Percentiles rank a stretch among this genome's conserved stretches.
Conservation (phyloP, 805 yeast genomes). For the Brettanomyces naardenensis region DNA sequence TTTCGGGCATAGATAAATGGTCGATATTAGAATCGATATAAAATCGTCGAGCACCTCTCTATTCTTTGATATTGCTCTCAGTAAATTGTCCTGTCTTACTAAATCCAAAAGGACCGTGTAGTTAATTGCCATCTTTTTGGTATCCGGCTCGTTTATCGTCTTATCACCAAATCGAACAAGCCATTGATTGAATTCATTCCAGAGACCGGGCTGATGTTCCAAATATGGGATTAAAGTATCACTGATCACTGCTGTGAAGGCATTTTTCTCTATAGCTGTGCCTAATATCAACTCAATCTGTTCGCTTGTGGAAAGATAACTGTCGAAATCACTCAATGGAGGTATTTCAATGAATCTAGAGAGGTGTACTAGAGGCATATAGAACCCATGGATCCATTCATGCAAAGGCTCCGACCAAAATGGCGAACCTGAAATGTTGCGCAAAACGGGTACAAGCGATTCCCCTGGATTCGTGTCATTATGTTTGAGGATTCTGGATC, state of each 20-base stretch:
- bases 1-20: conserved; percentile 18
- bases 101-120: conserved; percentile 12
- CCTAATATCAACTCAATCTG: conserved; percentile 14
- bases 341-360: conserved; percentile 8
- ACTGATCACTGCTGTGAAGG: conserved; percentile 7
- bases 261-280: conserved; percentile 3
- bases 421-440: no score
- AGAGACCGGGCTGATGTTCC: conserved; percentile 8
- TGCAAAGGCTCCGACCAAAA: conserved; percentile 8
- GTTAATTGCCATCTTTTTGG: conserved; percentile 6
- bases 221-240: conserved; percentile 16
- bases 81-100: conserved; percentile 15
- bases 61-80: conserved; percentile 6
- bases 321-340: conserved; percentile 16
- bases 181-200: conserved; percentile 16
- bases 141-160: conserved; percentile 3
- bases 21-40: conserved; percentile 14
- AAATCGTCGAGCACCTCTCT: conserved; percentile 7
- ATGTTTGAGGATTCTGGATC: background rate
- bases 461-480: no score
- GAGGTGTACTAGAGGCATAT: conserved; percentile 15
- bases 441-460: no score
- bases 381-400: conserved; percentile 17
- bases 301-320: conserved; percentile 10
- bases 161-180: conserved; percentile 11